A percentile compares a stretch with the other conserved stretches of the same genome.
Evolutionary conservation across 768 basidiomycete genomes (phyloP).

Genomic region (Rhodosporidiobolus odoratus): DNA sequence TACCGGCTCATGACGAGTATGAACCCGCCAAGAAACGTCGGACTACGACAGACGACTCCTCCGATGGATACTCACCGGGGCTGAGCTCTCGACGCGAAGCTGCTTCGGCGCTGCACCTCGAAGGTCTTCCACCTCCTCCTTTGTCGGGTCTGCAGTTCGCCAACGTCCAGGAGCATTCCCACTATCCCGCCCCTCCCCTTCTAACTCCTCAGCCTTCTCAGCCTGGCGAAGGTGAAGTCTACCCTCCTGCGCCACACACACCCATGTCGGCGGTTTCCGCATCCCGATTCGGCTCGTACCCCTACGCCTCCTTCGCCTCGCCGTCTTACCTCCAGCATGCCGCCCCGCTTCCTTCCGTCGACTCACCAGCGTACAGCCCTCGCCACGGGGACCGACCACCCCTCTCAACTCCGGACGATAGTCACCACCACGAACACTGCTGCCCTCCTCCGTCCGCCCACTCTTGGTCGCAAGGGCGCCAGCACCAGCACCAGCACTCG

Average conservation of each 20-base stretch:
- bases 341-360: slow-evolving; percentile 2
- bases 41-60: neutral
- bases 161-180: neutral
- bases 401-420: neutral
- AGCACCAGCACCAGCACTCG: neutral
- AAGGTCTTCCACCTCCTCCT: slow-evolving; percentile 6
- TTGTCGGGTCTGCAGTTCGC: slow-evolving; percentile 1
- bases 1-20: slow-evolving; percentile 11
- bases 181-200: neutral
- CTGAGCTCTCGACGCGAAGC: slow-evolving; percentile 13
- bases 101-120: slow-evolving; percentile 5
- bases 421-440: too few species aligned
- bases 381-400: neutral
- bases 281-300: neutral
- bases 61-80: neutral
- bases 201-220: neutral
- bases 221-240: neutral
- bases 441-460: neutral
- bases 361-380: slow-evolving; percentile 8
- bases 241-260: neutral
- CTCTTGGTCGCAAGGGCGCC: neutral
- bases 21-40: slow-evolving; percentile 12
- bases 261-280: neutral
- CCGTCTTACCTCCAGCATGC: slow-evolving; percentile 20
- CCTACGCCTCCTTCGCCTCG: slow-evolving; percentile 10